These are phyloP conservation scores for Aspergillus glaucus DNA, from an alignment of 2,329 filamentous ascomycete genomes.

Conservation along the genomic window DNA sequence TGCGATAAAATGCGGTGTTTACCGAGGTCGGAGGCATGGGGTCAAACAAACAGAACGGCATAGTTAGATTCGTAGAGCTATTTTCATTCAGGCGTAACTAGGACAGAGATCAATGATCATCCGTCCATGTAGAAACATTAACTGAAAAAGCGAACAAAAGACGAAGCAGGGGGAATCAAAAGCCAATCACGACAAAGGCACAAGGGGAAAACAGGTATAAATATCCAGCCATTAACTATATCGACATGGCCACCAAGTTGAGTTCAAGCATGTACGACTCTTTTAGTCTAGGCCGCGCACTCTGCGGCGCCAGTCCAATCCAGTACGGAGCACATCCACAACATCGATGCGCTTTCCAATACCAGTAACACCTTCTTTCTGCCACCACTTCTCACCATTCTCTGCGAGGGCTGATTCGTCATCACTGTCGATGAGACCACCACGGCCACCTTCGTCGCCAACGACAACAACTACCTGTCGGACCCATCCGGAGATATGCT, in stretches of 20 bases:
- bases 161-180: conserved; percentile 17
- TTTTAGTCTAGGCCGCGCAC: conserved; percentile 58
- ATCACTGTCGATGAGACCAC: conserved; percentile 76
- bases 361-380: conserved; percentile 72
- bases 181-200: conserved; percentile 13
- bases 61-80: neutral
- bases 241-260: conserved; percentile 17
- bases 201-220: conserved; percentile 14
- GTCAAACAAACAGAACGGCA: neutral
- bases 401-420: conserved; percentile 41
- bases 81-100: conserved; percentile 1
- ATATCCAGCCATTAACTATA: conserved; percentile 16
- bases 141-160: neutral
- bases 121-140: neutral
- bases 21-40: no score
- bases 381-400: conserved; percentile 48
- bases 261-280: neutral
- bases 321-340: conserved; percentile 72
- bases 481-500: conserved; percentile 59
- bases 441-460: conserved; percentile 53
- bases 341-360: conserved; percentile 82
- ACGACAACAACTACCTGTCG: conserved; percentile 55
- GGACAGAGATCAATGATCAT: neutral
- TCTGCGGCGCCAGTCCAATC: conserved; percentile 80
- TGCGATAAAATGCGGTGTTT: no score